Evolutionary conservation across 176 grass and related monocot species (phyloP).

Genomic region (Phragmites australis): DNA sequence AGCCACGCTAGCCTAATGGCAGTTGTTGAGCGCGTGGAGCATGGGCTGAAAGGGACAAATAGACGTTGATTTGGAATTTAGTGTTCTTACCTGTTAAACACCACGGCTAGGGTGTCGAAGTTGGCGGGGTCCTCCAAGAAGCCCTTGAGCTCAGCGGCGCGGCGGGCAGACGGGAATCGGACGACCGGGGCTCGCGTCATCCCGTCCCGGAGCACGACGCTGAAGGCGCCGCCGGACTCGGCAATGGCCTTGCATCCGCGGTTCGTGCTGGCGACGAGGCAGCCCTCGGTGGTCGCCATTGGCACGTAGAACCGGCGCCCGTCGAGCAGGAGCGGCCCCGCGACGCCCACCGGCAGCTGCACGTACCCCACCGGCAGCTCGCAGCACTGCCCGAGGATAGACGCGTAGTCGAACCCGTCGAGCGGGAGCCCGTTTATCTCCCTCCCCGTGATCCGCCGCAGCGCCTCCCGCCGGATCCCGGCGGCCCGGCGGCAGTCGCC

Average conservation of each 20-base stretch:
- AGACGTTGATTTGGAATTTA: neutral
- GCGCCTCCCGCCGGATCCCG: conserved; percentile 62
- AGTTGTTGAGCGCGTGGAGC: conserved; percentile 21
- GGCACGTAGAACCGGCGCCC: conserved; percentile 54
- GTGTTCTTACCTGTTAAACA: conserved; percentile 61
- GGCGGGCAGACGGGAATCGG: conserved; percentile 51
- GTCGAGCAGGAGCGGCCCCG: conserved; percentile 67
- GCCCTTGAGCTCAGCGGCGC: conserved; percentile 59
- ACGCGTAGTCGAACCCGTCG: conserved; percentile 64
- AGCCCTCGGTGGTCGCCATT: conserved; percentile 89
- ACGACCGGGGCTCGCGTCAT: conserved; percentile 68
- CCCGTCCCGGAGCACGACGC: conserved; percentile 63
- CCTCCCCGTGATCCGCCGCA: conserved; percentile 65
- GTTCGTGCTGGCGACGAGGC: conserved; percentile 78
- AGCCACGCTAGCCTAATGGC: neutral
- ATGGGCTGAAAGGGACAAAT: conserved; percentile 28
- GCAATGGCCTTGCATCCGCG: conserved; percentile 77
- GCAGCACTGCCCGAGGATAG: conserved; percentile 80
- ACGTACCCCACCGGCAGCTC: conserved; percentile 81
- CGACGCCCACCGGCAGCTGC: conserved; percentile 68
- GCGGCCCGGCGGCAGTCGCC: conserved; percentile 66
- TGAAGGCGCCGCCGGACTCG: conserved; percentile 59
- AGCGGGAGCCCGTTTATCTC: conserved; percentile 63
- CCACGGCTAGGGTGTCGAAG: conserved; percentile 49
- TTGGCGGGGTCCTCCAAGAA: conserved; percentile 62